phyloP scores from a whole-genome alignment of 2,329 filamentous ascomycete species.

The Trichoderma oligosporum region DNA sequence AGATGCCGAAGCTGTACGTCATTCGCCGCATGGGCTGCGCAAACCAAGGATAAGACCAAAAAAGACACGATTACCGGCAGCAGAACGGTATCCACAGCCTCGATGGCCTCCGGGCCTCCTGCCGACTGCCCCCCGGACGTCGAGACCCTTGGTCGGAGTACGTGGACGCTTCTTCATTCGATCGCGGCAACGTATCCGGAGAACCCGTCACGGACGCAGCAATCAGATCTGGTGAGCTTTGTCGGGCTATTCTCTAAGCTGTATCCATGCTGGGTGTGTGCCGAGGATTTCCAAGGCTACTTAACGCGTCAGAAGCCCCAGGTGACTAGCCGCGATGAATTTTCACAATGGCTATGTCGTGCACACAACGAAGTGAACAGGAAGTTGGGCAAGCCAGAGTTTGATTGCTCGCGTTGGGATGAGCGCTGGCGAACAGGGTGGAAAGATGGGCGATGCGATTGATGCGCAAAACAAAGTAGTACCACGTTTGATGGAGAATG shows the following conservation, averaged over 20 bases:
- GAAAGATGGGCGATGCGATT: constrained; percentile 64
- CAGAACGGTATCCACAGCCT: constrained; percentile 23
- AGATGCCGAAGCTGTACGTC: constrained; percentile 36
- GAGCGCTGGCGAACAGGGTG: constrained; percentile 93
- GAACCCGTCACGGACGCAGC: constrained; percentile 62
- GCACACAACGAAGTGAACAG: constrained; percentile 84
- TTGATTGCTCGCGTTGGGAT: constrained; percentile 88
- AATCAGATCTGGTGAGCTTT: constrained; percentile 74
- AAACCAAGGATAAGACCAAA: constrained; percentile 29
- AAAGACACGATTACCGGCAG: constrained; percentile 12
- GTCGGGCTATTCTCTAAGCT: constrained; percentile 76
- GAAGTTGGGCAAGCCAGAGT: constrained; percentile 85
- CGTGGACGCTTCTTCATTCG: constrained; percentile 91
- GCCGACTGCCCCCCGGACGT: constrained; percentile 87
- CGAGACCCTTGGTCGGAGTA: constrained; percentile 76
- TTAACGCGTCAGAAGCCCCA: constrained; percentile 67
- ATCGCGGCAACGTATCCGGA: constrained; percentile 84
- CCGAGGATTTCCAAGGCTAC: constrained; percentile 83
- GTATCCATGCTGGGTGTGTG: constrained; percentile 95
- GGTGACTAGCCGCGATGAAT: constrained; percentile 59
- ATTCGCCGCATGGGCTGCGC: constrained; percentile 29
- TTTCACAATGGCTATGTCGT: constrained; percentile 78
- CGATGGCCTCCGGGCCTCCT: constrained; percentile 39
- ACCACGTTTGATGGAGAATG: background rate
- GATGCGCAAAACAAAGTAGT: background rate